phyloP scores from a whole-genome alignment of 192 early-diverging fungal species.

The Haplosporangium gracile region DNA sequence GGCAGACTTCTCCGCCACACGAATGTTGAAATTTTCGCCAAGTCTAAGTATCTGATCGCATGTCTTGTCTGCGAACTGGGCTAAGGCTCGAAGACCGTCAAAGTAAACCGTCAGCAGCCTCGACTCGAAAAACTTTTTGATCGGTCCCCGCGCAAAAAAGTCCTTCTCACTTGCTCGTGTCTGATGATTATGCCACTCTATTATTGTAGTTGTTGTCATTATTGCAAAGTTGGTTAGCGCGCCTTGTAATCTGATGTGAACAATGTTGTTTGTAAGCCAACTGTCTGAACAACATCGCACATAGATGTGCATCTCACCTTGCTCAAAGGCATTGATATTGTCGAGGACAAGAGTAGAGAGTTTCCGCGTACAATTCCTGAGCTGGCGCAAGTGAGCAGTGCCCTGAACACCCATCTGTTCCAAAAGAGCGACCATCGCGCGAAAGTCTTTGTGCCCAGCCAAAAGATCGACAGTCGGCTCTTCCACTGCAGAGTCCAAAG shows the following conservation, averaged over 20 bases:
- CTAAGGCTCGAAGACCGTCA: conserved; percentile 26
- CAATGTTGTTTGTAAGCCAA: too few relatives aligned
- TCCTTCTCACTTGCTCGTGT: conserved; percentile 46
- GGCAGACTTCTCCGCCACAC: conserved; percentile 12
- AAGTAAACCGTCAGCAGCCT: conserved; percentile 33
- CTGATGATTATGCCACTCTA: conserved; percentile 54
- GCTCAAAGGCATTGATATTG: conserved; percentile 43
- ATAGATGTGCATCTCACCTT: conserved; percentile 11
- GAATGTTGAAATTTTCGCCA: conserved; percentile 25
- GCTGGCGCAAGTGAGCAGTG: conserved; percentile 38
- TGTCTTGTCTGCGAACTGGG: conserved; percentile 31
- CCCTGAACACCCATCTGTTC: conserved; percentile 42
- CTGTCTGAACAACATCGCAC: neutral
- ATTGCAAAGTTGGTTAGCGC: too few relatives aligned
- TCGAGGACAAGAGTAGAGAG: conserved; percentile 24
- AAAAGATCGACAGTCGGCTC: conserved; percentile 19
- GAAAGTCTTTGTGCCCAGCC: conserved; percentile 47
- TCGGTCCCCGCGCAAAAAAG: conserved; percentile 43
- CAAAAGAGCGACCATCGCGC: conserved; percentile 21
- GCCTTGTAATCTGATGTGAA: too few relatives aligned
- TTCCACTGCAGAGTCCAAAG: conserved; percentile 9
- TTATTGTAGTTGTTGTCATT: too few relatives aligned
- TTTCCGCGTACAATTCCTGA: conserved; percentile 36
- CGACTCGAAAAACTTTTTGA: conserved; percentile 52
- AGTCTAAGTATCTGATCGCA: conserved; percentile 29